These are phyloP conservation scores for Paulownia fortunei DNA, from an alignment of 257 asterid species.

Conservation along the genomic window DNA sequence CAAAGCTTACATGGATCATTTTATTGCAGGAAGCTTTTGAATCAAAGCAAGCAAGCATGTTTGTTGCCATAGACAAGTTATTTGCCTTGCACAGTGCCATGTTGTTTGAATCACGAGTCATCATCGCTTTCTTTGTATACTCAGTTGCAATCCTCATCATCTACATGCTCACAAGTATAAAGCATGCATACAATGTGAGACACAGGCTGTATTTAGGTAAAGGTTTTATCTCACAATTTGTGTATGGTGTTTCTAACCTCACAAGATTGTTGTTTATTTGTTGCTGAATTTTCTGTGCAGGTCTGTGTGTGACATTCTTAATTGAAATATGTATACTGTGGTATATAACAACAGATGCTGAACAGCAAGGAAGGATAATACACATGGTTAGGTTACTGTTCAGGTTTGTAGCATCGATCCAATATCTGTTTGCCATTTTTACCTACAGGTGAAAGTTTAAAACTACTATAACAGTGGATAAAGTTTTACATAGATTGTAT, in stretches of 20 bases:
- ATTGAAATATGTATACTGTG: constrained; percentile 56
- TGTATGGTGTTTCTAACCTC: not conserved
- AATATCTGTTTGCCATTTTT: constrained; percentile 68
- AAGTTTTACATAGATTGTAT: not conserved
- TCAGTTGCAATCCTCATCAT: constrained; percentile 62
- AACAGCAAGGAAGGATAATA: constrained; percentile 57
- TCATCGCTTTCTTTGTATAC: constrained; percentile 66
- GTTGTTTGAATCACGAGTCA: constrained; percentile 70
- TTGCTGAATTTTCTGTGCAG: constrained; percentile 40
- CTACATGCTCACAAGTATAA: constrained; percentile 84
- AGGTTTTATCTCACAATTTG: not conserved
- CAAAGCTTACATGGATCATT: not conserved
- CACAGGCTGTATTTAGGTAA: constrained; percentile 78
- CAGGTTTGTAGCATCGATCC: constrained; percentile 48
- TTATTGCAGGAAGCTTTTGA: constrained; percentile 79
- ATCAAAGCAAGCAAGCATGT: constrained; percentile 83
- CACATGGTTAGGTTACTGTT: constrained; percentile 47
- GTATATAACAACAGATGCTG: constrained; percentile 43
- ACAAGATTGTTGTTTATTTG: not conserved
- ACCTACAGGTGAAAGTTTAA: constrained; percentile 62
- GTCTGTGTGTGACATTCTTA: constrained; percentile 59
- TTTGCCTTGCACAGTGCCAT: constrained; percentile 78
- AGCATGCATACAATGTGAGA: constrained; percentile 74
- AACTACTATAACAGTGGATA: not conserved
- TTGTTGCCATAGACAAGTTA: constrained; percentile 75